Conservation (phyloP, 345 rosid species). For the Erucastrum elatum region DNA sequence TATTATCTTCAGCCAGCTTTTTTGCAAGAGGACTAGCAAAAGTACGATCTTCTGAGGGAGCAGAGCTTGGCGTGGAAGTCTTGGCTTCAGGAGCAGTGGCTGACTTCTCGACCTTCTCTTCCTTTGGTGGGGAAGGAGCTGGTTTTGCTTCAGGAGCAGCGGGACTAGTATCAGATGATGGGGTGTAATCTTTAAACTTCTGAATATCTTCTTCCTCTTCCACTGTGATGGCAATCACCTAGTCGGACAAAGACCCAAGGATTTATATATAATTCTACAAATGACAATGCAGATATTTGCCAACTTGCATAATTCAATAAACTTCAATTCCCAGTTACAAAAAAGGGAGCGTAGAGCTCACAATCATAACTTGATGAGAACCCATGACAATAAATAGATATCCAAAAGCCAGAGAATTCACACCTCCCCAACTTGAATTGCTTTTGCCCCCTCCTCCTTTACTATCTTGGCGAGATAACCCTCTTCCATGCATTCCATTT, state of each 20-base stretch:
- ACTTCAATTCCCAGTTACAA: neutral
- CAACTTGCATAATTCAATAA: neutral
- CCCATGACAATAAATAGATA: neutral
- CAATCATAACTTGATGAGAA: slow-evolving; percentile 2
- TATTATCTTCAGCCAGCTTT: slow-evolving; percentile 86
- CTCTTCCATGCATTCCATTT: slow-evolving; percentile 99
- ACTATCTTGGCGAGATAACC: slow-evolving; percentile 94
- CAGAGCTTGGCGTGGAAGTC: slow-evolving; percentile 49
- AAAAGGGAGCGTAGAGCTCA: neutral
- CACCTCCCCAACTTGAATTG: slow-evolving; percentile 97
- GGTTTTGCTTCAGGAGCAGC: slow-evolving; percentile 49
- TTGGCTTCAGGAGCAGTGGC: slow-evolving; percentile 62
- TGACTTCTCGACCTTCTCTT: slow-evolving; percentile 59
- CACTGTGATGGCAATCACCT: slow-evolving; percentile 87
- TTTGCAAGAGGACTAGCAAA: slow-evolving; percentile 92
- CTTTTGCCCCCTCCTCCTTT: slow-evolving; percentile 82
- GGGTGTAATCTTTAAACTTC: slow-evolving; percentile 86
- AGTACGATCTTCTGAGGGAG: slow-evolving; percentile 61
- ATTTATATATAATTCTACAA: slow-evolving; percentile 5
- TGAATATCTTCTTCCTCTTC: slow-evolving; percentile 86
- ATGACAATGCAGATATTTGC: neutral
- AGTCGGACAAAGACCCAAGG: neutral
- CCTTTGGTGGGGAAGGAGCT: slow-evolving; percentile 55
- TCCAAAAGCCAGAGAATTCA: neutral
- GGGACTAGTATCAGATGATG: slow-evolving; percentile 49